Percentiles rank a stretch among this genome's conserved stretches.
These are phyloP conservation scores for Deinandra increscens DNA, from an alignment of 129 eudicot species.

Conservation along the genomic window DNA sequence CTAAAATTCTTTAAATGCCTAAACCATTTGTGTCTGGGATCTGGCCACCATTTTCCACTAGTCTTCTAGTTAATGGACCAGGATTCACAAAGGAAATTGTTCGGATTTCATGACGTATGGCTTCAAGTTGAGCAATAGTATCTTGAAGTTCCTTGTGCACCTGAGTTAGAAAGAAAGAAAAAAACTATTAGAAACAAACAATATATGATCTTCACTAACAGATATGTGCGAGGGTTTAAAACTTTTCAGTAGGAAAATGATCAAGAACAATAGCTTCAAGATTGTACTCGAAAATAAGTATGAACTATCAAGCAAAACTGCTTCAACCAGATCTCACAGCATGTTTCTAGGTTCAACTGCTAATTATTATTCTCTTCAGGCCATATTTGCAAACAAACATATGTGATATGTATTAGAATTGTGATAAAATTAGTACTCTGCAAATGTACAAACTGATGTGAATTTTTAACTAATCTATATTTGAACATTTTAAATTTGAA, in stretches of 20 bases:
- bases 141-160: constrained; percentile 95
- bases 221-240: neutral
- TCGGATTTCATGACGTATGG: constrained; percentile 85
- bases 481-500: neutral
- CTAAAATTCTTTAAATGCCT: neutral
- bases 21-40: constrained; percentile 41
- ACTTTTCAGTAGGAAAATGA: neutral
- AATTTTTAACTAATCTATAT: neutral
- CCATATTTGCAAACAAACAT: neutral
- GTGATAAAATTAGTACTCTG: neutral
- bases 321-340: constrained; percentile 15
- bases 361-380: neutral
- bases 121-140: constrained; percentile 83
- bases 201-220: neutral
- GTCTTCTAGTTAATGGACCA: constrained; percentile 61
- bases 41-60: constrained; percentile 49
- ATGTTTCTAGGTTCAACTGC: neutral
- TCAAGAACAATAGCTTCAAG: constrained; percentile 16
- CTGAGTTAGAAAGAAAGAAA: constrained; percentile 31
- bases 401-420: neutral
- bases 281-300: neutral
- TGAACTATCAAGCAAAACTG: neutral
- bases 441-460: neutral
- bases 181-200: neutral
- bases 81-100: constrained; percentile 76